phyloP scores from a whole-genome alignment of 2,329 filamentous ascomycete species.

The Fusarium protoensiforme region DNA sequence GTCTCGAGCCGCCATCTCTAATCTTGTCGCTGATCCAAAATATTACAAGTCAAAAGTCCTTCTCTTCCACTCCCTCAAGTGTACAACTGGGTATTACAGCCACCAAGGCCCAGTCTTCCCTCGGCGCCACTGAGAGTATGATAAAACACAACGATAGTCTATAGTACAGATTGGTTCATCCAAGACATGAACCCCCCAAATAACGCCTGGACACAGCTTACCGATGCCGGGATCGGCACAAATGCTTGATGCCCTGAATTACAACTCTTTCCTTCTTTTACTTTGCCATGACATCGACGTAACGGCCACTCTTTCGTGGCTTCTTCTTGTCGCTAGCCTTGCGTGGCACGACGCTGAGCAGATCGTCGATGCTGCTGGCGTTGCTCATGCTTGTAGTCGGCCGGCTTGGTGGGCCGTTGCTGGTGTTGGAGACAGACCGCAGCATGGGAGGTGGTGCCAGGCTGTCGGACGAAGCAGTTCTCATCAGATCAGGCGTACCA shows the following conservation, averaged over 20 bases:
- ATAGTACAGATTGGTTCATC: constrained; percentile 38
- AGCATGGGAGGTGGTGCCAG: constrained; percentile 53
- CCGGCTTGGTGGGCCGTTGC: constrained; percentile 69
- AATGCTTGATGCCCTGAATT: constrained; percentile 9
- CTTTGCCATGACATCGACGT: constrained; percentile 96
- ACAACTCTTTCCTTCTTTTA: constrained; percentile 41
- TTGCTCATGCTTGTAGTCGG: constrained; percentile 87
- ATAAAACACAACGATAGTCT: constrained; percentile 34
- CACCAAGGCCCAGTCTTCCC: constrained; percentile 11
- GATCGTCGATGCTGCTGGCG: constrained; percentile 93
- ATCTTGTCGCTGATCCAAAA: constrained; percentile 29
- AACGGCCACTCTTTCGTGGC: constrained; percentile 84
- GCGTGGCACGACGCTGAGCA: constrained; percentile 79
- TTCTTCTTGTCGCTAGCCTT: constrained; percentile 72
- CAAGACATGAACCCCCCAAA: constrained; percentile 28
- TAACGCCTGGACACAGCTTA: constrained; percentile 29
- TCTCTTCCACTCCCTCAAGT: constrained; percentile 15
- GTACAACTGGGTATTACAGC: constrained; percentile 30
- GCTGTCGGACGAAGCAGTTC: constrained; percentile 51
- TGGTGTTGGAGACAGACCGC: constrained; percentile 61
- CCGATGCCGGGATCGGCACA: constrained; percentile 16
- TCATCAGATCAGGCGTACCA: constrained; percentile 47
- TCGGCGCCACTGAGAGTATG: constrained; percentile 20
- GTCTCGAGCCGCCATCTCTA: constrained; percentile 30
- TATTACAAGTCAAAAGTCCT: constrained; percentile 31